Conservation (phyloP, 106 monocot species). For the Phalaenopsis equestris region DNA sequence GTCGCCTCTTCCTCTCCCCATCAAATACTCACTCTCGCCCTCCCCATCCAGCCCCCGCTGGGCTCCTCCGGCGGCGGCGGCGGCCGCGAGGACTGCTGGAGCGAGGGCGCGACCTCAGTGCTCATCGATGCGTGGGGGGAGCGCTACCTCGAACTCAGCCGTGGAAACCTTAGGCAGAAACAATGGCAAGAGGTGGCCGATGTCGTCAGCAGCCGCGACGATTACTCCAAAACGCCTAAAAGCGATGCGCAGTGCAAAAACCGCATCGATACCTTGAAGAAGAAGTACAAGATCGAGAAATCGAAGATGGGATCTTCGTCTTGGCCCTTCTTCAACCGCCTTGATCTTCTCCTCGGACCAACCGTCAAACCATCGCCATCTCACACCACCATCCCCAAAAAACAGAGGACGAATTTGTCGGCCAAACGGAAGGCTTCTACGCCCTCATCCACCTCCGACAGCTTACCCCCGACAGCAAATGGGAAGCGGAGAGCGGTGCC, state of each 20-base stretch:
- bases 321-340: constrained; percentile 72
- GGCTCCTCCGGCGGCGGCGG: constrained; percentile 5
- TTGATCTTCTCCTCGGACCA: constrained; percentile 52
- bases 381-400: constrained; percentile 21
- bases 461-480: constrained; percentile 23
- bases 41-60: background rate
- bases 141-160: constrained; percentile 52
- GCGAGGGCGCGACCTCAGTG: constrained; percentile 56
- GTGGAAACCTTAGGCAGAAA: constrained; percentile 71
- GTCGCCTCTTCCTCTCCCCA: background rate
- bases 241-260: constrained; percentile 87
- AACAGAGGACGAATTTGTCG: background rate
- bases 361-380: constrained; percentile 1
- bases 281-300: constrained; percentile 87
- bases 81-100: constrained; percentile 62
- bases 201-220: constrained; percentile 56
- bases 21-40: background rate
- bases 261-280: constrained; percentile 89
- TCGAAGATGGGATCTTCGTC: constrained; percentile 30
- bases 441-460: constrained; percentile 27
- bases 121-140: constrained; percentile 82
- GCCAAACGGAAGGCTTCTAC: constrained; percentile 2
- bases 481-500: background rate
- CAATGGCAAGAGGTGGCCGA: constrained; percentile 96
- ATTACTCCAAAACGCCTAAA: constrained; percentile 49